Percentiles rank a stretch among this genome's conserved stretches.
Conservation (phyloP, 2,329 filamentous ascomycete genomes). For the Neopestalotiopsis rosae region DNA sequence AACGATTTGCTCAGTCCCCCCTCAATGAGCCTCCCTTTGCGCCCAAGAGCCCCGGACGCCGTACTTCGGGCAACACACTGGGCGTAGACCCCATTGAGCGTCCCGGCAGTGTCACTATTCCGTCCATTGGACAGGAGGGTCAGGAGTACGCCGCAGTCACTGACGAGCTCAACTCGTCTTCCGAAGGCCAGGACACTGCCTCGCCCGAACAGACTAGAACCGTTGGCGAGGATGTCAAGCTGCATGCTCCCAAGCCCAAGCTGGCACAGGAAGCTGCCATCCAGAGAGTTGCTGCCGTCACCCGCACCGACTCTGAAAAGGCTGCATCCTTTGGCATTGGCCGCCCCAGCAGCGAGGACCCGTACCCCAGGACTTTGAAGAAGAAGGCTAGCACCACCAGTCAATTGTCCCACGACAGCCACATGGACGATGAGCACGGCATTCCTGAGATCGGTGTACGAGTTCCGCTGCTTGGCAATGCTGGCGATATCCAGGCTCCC, state of each 20-base stretch:
- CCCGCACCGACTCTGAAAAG: constrained; percentile 87
- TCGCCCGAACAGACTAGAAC: constrained; percentile 77
- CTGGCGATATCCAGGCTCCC: constrained; percentile 95
- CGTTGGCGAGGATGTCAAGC: constrained; percentile 79
- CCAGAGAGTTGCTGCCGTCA: constrained; percentile 81
- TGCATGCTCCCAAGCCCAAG: constrained; percentile 89
- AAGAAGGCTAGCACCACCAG: constrained; percentile 65
- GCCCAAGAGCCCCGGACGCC: constrained; percentile 48
- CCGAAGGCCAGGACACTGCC: constrained; percentile 42
- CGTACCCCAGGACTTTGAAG: constrained; percentile 58
- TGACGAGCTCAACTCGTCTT: constrained; percentile 50
- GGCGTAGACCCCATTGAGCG: constrained; percentile 51
- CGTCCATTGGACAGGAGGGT: constrained; percentile 88
- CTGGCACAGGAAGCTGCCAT: constrained; percentile 82
- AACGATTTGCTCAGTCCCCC: constrained; percentile 84
- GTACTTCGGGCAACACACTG: constrained; percentile 28
- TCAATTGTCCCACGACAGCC: constrained; percentile 54
- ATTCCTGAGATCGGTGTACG: constrained; percentile 92
- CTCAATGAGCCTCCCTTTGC: constrained; percentile 73
- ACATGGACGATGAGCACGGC: constrained; percentile 77
- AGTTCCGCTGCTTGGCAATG: constrained; percentile 91
- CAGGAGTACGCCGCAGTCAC: constrained; percentile 76
- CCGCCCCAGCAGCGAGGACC: constrained; percentile 64
- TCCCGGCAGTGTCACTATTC: constrained; percentile 79
- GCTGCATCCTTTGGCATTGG: constrained; percentile 87